Base-by-base conservation (phyloP, 2,329 filamentous ascomycete species). In the Hymenoscyphus fraxineus region DNA sequence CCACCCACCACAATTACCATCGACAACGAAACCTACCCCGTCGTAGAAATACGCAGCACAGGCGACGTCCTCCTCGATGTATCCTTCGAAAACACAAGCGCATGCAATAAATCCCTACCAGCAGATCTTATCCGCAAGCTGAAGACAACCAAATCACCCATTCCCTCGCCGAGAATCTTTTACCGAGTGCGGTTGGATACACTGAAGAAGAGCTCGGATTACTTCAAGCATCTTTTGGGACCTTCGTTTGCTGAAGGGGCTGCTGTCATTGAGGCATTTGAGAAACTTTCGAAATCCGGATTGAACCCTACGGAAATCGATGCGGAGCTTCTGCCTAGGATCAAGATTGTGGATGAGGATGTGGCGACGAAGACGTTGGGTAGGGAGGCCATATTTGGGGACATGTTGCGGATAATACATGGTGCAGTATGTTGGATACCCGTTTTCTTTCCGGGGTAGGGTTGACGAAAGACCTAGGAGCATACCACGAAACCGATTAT, bases 51-150 rank as follows among this genome's bases (percentile, higher is more conserved):
- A 59, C 81, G 81, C 27, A 69, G 80, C 3, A 77, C 78, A 16
- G 90, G 90, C 41, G 87, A 92, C 71, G 76, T 92, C 22, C 74
- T 92, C 39, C 81, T 93, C 15, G 82, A 87, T 66, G 82, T 92
- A 41, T 82, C 82, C 7, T 90, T 92, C 72, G 83, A 87, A 66
- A 87, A 84, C 41, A 85, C 82, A 2, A 77, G 76, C 55, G 81
- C 56, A 78, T 88, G 73, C 78, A 78, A 78, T 77, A 65, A 79
- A 77, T 64, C 83, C 76, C 72, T 79, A 76, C 15, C 73, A n/a
- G 85, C 81, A 13, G 78, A 77, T 47, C 81, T 47, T 78, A 85
- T 73, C 77, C 77, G 79, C 77, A 60, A 78, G 77, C 54, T 73
- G 19, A 65, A 64, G 35, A 65, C 61, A 15, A 69, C 70, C 35